Evolutionary conservation across 2,329 filamentous ascomycete species (phyloP), one percentile per base, ranked within the genome.

Genomic region (Scytalidium lignicola): DNA sequence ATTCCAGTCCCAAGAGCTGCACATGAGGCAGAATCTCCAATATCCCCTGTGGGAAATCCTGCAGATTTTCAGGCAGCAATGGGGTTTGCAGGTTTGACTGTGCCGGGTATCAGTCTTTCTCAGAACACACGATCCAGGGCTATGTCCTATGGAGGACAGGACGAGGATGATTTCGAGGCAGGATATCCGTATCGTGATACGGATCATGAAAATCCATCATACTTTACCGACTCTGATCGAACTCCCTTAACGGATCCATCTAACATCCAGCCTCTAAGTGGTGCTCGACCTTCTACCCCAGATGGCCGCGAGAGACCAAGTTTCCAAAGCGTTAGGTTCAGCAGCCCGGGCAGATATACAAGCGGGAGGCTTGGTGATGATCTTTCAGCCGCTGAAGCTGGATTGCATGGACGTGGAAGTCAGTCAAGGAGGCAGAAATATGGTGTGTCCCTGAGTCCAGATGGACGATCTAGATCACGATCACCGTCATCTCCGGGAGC

Each of bases 401-500:
- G 78, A 5, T 66, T 74, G 48, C 54, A 51, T 3, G 55, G 60
- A 17, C 46, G 47, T 44, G 23, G 50, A 8, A 69, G 72, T 41
- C 65, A 74, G 6, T 67, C 72, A 43, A 75, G 78, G 51, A 72
- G 74, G 53, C 72, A 74, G 53, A 80, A 78, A 56, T 80, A 82
- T 63, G 80, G 83, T 47, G 72, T 70, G 62, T 80, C 70, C 57
- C 74, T 80, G 49, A 70, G 68, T 22, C 80, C 81, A 6, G 71
- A 69, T 18, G 74, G 74, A 20, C 67, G 55, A 41, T 49, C 70
- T 51, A 63, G 65, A 46, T 73, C 75, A 46, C 72, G 77, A 41
- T 86, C 85, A 41, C 73, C 84, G 37, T 82, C 85, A 2, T 84
- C 83, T 17, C 76, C 79, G 8, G 79, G 79, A 21, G 85, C 86